Base-by-base conservation (phyloP, 2,329 filamentous ascomycete species). In the Bipolaris victoriae region DNA sequence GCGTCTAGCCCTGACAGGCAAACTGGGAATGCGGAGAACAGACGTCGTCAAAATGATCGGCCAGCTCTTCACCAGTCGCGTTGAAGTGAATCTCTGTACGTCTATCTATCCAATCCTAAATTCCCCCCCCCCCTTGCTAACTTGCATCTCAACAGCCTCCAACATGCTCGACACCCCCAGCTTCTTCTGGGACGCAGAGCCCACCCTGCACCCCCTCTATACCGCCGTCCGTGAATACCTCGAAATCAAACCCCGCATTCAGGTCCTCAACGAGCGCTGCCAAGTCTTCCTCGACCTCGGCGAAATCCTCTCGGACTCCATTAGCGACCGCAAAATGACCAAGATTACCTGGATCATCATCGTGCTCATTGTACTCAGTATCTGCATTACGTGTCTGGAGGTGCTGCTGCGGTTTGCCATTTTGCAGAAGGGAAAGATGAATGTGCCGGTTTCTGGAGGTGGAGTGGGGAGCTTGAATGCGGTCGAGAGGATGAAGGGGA, bases 121-220 rank as follows among this genome's bases (percentile, higher is more conserved):
- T 16, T 20, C 7, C 3, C 10, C 5, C n/a, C n/a, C 18, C 10
- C 5, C n/a, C n/a, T 18, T 22, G 47, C 63, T 64, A 49, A 62
- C 15, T 45, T 9, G 20, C 20, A 20, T 20, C 41, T 40, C 6
- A 20, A 22, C 66, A 96, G 92, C 92, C 58, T 96, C 91, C 18
- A 98, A 98, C 73, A 94, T 97, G 75, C 89, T 97, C 56, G 93
- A 97, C 76, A 92, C 96, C 0, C 94, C 94, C 59, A 96, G 94
- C 75, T 97, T 97, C 83, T 96, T 98, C 83, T 99, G 95, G 95
- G 93, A 98, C 76, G 91, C 91, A 10, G 95, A 99, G 74, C 95
- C 95, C 16, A 97, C 92, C 0, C 84, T 99, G 0, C 92, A 97
- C 74, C 95, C 95, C 0, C 87, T 99, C 26, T 99, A 99, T 80